Base-by-base conservation (phyloP, 164 flowering plant species). In the Aristolochia contorta region DNA sequence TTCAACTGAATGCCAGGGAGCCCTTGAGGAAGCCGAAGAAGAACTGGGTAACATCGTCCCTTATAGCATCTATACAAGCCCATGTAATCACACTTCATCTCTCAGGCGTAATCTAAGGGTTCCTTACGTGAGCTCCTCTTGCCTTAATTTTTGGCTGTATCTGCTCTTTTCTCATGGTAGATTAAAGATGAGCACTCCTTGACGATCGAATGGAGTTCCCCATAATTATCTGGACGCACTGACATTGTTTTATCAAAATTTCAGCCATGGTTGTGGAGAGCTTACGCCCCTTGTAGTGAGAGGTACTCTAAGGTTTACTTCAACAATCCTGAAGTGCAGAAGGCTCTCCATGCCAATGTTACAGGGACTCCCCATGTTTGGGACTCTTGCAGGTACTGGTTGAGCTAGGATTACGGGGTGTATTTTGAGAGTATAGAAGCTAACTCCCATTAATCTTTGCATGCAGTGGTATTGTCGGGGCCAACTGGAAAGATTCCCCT, bases 241-340 rank as follows among this genome's bases (percentile, higher is more conserved):
- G 19, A 63, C 56, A 56, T 58, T 57, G 12, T 52, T 64, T 61
- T 21, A 21, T 57, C 57, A 23, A 68, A 56, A n/a, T n/a, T 64
- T 58, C 73, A 93, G 98, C 97, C 98, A 67, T 89, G 98, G 98
- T 86, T 87, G 91, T 74, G 74, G 23, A 79, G 96, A 76, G 89
- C 91, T 37, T 93, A 89, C 74, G 98, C 89, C 72, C 98, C 98
- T 21, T 92, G 98, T 73, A 84, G 92, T 10, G 97, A 86, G 65
- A 79, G 90, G 58, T 67, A 93, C 68, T 79, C 97, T 12, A 68
- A 74, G 30, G 61, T 72, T 66, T 89, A 87, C 77, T 87, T 86
- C 70, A 93, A 93, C 70, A 83, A 4, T 13, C 91, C 87, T n/a
- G 97, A 89, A 59, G 98, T 93, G 62, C 98, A 93, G 75, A 79